Percentiles rank a stretch among this genome's conserved stretches.
These are phyloP conservation scores for Aegilops tauschii DNA, from an alignment of 176 grass and related monocot genomes.

Conservation along the genomic window DNA sequence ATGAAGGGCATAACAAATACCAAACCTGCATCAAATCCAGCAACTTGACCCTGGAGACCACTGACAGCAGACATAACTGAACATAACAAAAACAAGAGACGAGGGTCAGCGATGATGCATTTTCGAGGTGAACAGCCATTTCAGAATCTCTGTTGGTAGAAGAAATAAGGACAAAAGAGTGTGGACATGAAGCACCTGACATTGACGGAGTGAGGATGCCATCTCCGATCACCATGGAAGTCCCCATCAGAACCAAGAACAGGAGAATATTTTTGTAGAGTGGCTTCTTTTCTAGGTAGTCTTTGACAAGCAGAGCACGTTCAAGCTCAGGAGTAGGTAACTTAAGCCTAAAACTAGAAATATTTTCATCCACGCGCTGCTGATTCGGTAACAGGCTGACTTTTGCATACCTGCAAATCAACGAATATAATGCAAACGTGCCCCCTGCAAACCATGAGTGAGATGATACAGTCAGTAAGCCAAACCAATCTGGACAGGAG, in stretches of 20 bases:
- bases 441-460: slow-evolving; percentile 55
- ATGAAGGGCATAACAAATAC: background rate
- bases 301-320: slow-evolving; percentile 78
- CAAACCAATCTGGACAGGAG: background rate
- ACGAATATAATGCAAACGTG: slow-evolving; percentile 86
- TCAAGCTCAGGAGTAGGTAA: slow-evolving; percentile 89
- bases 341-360: slow-evolving; percentile 92
- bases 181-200: slow-evolving; percentile 64
- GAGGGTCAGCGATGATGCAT: slow-evolving; percentile 10
- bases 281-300: slow-evolving; percentile 71
- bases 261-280: slow-evolving; percentile 74
- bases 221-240: slow-evolving; percentile 98
- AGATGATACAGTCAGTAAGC: background rate
- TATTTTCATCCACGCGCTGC: slow-evolving; percentile 84
- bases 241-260: slow-evolving; percentile 93
- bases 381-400: slow-evolving; percentile 88
- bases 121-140: background rate
- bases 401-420: slow-evolving; percentile 97
- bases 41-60: slow-evolving; percentile 82
- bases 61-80: slow-evolving; percentile 97
- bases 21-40: slow-evolving; percentile 80
- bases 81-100: slow-evolving; percentile 19
- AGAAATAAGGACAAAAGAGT: slow-evolving; percentile 7
- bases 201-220: slow-evolving; percentile 98
- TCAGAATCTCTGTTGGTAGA: background rate